Evolutionary conservation across 352 stramenopile species (phyloP), one percentile per base, ranked within the genome.

Genomic region (Pythium monospermum): DNA sequence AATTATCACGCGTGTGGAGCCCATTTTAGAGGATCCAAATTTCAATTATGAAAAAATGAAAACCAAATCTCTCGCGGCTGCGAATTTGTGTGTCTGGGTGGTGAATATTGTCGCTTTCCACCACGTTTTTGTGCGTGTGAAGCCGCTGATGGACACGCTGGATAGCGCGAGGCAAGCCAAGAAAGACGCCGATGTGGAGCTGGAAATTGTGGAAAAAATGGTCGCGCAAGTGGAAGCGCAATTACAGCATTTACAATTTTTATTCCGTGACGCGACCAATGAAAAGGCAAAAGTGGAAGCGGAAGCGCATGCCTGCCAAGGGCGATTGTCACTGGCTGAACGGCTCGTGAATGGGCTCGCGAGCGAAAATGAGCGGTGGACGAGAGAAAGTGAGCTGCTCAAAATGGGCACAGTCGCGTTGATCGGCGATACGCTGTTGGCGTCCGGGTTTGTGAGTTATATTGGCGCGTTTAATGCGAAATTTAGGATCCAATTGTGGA

Each of bases 21-120:
- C 85, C 6, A 90, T 96, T 27, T 61, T 92, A 1, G 78, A 93
- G 37, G 88, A 97, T 41, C 84, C 85, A 1, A 91, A 96, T 48
- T 97, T 97, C 53, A 97, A 83, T 37, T 96, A 87, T 50, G 88
- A 96, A 12, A 96, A 96, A 60, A 97, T 97, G 88, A 96, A 96
- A 57, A 86, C 73, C 48, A 97, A 97, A 59, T 96, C 84, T 0
- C 58, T 91, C 2, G 90, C 91, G 13, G 91, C 91, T 0, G 89
- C 90, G 0, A 97, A 96, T 37, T 59, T 97, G 13, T 96, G 85
- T 47, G 85, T 95, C 27, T 97, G 91, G 91, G 90, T 97, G 15
- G 69, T 97, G 53, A 97, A 97, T 58, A 97, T 96, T 52, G 86
- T 97, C 16, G 74, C 75, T 8, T 97, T 94, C 53, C 88, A 97